phyloP scores from a whole-genome alignment of 768 basidiomycete species.

The Panaeolus papilionaceus region DNA sequence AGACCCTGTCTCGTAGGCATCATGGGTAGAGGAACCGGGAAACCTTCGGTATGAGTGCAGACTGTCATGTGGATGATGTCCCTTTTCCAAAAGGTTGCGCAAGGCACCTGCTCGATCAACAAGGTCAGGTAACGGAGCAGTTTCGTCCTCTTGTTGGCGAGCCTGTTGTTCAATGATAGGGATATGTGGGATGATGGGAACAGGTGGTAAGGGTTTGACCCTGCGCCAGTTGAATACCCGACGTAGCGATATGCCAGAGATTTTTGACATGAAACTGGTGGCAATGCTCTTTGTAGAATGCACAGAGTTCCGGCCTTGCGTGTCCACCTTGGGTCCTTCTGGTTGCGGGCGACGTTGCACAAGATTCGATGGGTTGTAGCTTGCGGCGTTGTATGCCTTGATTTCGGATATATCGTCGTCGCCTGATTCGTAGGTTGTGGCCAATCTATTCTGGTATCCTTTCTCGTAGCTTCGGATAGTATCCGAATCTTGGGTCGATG shows the following conservation, averaged over 20 bases:
- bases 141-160: slow-evolving; percentile 50
- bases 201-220: slow-evolving; percentile 63
- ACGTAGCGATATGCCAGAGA: slow-evolving; percentile 48
- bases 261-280: slow-evolving; percentile 57
- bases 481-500: slow-evolving; percentile 28
- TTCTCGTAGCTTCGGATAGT: slow-evolving; percentile 29
- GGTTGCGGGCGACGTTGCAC: slow-evolving; percentile 20
- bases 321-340: slow-evolving; percentile 24
- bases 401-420: slow-evolving; percentile 20
- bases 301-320: slow-evolving; percentile 43
- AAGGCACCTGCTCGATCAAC: slow-evolving; percentile 56
- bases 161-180: slow-evolving; percentile 48
- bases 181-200: slow-evolving; percentile 57
- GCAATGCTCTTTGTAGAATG: slow-evolving; percentile 54
- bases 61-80: slow-evolving; percentile 58
- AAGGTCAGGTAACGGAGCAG: slow-evolving; percentile 56
- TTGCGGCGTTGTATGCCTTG: neutral
- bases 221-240: slow-evolving; percentile 48
- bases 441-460: slow-evolving; percentile 28
- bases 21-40: slow-evolving; percentile 18
- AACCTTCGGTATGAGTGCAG: slow-evolving; percentile 34
- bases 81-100: slow-evolving; percentile 56
- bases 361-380: slow-evolving; percentile 15
- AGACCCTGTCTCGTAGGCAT: slow-evolving; percentile 20
- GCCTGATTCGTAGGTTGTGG: slow-evolving; percentile 30